Evolutionary conservation across 371 early-diverging fungal species (phyloP).

Genomic region (Mucor piriformis): DNA sequence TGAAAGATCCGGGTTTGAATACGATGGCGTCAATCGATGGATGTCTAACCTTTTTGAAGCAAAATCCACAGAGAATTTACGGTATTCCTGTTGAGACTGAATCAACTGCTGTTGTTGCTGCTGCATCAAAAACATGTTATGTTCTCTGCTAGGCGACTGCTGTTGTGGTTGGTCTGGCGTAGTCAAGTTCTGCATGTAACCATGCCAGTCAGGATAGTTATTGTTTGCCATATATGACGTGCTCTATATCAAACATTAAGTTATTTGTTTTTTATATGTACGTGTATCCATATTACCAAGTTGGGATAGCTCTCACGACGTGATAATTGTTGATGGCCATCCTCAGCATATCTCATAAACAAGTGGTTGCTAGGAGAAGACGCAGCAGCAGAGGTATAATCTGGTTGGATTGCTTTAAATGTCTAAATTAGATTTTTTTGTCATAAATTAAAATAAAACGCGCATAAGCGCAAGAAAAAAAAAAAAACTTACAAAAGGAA

Average conservation of each 20-base stretch:
- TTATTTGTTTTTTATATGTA: not conserved
- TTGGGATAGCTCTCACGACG: constrained; percentile 48
- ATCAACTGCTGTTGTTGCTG: not conserved
- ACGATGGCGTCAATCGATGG: constrained; percentile 39
- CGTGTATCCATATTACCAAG: constrained; percentile 20
- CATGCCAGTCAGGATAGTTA: constrained; percentile 22
- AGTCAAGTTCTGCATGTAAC: constrained; percentile 13
- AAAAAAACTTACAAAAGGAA: constrained; percentile 11
- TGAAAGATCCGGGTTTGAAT: constrained; percentile 44
- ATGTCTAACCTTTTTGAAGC: constrained; percentile 35
- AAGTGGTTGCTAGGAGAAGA: not conserved
- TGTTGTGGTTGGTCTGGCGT: not conserved
- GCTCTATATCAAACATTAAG: constrained; percentile 7
- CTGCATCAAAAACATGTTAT: constrained; percentile 2
- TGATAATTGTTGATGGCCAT: constrained; percentile 24
- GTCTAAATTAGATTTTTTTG: too few species aligned
- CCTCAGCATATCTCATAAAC: constrained; percentile 9
- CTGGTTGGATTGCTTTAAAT: constrained; percentile 5
- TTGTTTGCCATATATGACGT: constrained; percentile 12
- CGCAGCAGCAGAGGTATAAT: too few species aligned
- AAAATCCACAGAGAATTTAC: constrained; percentile 38
- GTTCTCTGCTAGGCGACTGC: too few species aligned
- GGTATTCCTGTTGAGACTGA: constrained; percentile 5
- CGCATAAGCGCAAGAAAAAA: not conserved
- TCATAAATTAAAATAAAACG: not conserved